Base-by-base conservation (phyloP, 345 rosid species). In the Heritiera fomes region DNA sequence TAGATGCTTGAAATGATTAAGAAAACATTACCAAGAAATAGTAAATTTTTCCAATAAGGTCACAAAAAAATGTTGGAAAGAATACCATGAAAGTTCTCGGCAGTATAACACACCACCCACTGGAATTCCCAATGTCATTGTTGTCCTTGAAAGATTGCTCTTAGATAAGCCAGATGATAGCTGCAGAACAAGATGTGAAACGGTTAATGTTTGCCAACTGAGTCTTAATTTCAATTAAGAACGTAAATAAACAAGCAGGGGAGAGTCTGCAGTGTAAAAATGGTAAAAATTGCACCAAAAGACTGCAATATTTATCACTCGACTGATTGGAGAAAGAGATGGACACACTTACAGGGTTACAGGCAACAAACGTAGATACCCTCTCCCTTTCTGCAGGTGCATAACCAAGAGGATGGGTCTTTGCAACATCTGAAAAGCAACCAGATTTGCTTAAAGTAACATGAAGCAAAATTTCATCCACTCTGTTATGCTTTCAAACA, bases 371-470 rank as follows among this genome's bases (percentile, higher is more conserved):
- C 67, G 80, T 84, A 14, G 76, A 86, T 59, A 83, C 17, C 73
- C 78, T 88, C 81, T 84, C 85, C 68, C 79, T 80, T 73, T 78
- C 88, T 8, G 77, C 78, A 20, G 82, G 73, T 52, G 47, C 69
- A 71, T 53, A 71, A 60, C 74, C 74, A 76, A 82, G 79, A 77
- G 66, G 80, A 49, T 0, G 70, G 60, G 61, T 23, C 85, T 85
- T 87, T 83, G 83, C 55, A 82, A 83, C 71, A 87, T 88, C 98
- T 93, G 88, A 74, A 79, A 80, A 82, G 30, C 47, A 80, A 76
- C 23, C 76, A 80, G 30, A 58, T 52, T 77, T 6, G 15, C 23
- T 38, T 77, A 49, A 18, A 41, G 40, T 13, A 47, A 52, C 64
- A 77, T 53, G 15, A 66, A 76, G n/a, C 28, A 77, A 43, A 61